Conservation (phyloP, 2,329 filamentous ascomycete species). For the Chaetomium sp. region DNA sequence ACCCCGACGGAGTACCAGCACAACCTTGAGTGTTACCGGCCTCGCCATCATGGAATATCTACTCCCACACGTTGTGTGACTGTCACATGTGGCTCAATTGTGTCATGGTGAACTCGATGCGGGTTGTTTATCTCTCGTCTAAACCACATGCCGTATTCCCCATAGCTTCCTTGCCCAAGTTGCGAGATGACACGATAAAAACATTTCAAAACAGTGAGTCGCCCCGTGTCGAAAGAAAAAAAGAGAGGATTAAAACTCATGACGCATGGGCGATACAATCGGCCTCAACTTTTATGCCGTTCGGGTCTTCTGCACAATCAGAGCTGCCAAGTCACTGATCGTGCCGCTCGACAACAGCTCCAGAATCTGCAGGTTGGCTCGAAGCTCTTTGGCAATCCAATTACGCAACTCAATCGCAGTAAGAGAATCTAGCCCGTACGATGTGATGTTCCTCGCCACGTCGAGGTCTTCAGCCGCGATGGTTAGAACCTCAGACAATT, state of each 20-base stretch:
- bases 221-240: not conserved
- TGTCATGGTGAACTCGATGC: too few relatives aligned
- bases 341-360: slow-evolving; percentile 25
- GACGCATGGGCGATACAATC: not conserved
- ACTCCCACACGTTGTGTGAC: too few relatives aligned
- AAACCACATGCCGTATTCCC: too few relatives aligned
- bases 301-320: slow-evolving; percentile 22
- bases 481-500: slow-evolving; percentile 25
- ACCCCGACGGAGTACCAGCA: too few relatives aligned
- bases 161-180: too few relatives aligned
- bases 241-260: not conserved
- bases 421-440: slow-evolving; percentile 26
- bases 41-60: too few relatives aligned
- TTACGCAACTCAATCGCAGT: slow-evolving; percentile 29
- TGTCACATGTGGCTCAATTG: too few relatives aligned
- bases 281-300: not conserved
- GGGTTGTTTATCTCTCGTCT: too few relatives aligned
- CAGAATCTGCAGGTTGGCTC: slow-evolving; percentile 24
- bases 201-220: too few relatives aligned
- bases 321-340: slow-evolving; percentile 20
- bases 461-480: slow-evolving; percentile 24
- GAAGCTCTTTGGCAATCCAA: slow-evolving; percentile 26
- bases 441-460: slow-evolving; percentile 22
- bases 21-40: too few relatives aligned
- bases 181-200: too few relatives aligned